These are phyloP conservation scores for Lyophyllum shimeji DNA, from an alignment of 768 basidiomycete genomes.

Conservation along the genomic window DNA sequence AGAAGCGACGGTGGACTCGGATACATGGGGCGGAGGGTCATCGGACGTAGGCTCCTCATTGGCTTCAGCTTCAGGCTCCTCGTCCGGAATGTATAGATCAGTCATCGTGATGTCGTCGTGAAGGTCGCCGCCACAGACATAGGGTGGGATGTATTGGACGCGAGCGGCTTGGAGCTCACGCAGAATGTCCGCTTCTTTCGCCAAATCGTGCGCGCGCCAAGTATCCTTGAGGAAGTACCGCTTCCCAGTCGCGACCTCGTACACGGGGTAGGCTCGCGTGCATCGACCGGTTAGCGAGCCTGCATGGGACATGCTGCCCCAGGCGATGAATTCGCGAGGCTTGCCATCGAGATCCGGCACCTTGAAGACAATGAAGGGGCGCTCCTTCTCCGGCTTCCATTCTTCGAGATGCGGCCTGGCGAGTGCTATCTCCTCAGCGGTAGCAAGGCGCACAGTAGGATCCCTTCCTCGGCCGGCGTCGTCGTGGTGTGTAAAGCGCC, in stretches of 20 bases:
- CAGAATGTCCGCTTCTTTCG: constrained; percentile 22
- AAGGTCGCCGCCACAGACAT: constrained; percentile 30
- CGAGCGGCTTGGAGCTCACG: constrained; percentile 2
- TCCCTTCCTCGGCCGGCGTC: constrained; percentile 26
- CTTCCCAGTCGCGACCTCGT: constrained; percentile 8
- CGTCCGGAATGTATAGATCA: neutral
- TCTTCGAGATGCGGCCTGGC: neutral
- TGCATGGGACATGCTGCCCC: constrained; percentile 3
- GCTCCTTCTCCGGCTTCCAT: constrained; percentile 1
- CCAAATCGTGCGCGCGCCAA: constrained; percentile 19
- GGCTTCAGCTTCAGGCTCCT: neutral
- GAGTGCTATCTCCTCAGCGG: neutral
- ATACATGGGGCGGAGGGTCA: neutral
- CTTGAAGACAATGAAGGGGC: constrained; percentile 8
- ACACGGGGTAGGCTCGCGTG: constrained; percentile 18
- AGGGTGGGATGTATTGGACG: constrained; percentile 23
- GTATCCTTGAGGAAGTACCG: constrained; percentile 26
- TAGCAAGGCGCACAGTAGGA: constrained; percentile 18
- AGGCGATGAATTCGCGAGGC: neutral
- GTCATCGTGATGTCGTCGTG: constrained; percentile 17
- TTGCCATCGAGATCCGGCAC: constrained; percentile 2
- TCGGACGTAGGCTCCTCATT: neutral
- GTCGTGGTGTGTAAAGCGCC: constrained; percentile 22
- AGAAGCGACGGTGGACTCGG: too few species aligned
- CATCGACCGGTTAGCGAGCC: constrained; percentile 14